Evolutionary conservation across 2,329 filamentous ascomycete genomes (phyloP), one percentile per base, ranked within the genome.

Genomic region (Pleoardoris graminearum): DNA sequence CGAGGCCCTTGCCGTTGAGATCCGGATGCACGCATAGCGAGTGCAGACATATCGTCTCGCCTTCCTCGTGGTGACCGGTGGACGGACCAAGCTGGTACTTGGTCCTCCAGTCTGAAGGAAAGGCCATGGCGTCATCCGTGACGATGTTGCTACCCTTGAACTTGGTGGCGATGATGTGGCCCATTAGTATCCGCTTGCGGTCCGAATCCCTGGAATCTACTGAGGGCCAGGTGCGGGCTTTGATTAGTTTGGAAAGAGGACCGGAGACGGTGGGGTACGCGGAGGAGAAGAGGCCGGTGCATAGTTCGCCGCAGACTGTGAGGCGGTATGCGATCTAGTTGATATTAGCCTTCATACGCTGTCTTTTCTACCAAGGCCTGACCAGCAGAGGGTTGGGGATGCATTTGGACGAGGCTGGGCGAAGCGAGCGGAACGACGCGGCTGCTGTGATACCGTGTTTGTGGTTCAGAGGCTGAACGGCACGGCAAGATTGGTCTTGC

Each of bases 1-100:
- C 92, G 2, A 96, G 78, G 1, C 90, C 88, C 51, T 85, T 84
- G 29, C 84, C 80, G 59, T 94, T 90, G 51, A 91, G 84, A 53
- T 86, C 83, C 0, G 90, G 90, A 49, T 88, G 79, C 5, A 96
- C 86, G 16, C 89, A 90, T 4, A 97, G 80, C 0, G 89, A 93
- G 74, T 97, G 92, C 44, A 96, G 76, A 50, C 85, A 90, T 50
- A 96, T 81, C 0, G 90, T 95, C 37, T 85, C 76, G 33, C 91
- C 91, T 14, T 79, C 77, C 53, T 90, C 84, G 62, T 88, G 83
- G 72, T 96, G 90, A 27, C 90, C 90, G 8, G 85, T 66, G 7
- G 60, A 58, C 21, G 67, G 65, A 25, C 58, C 50, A 44, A 70
- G 56, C 49, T 70, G 59, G 63, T 68, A 70, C 25, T 69, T 70